These are phyloP conservation scores for Crassisporium funariophilum DNA, from an alignment of 768 basidiomycete species.

Conservation along the genomic window DNA sequence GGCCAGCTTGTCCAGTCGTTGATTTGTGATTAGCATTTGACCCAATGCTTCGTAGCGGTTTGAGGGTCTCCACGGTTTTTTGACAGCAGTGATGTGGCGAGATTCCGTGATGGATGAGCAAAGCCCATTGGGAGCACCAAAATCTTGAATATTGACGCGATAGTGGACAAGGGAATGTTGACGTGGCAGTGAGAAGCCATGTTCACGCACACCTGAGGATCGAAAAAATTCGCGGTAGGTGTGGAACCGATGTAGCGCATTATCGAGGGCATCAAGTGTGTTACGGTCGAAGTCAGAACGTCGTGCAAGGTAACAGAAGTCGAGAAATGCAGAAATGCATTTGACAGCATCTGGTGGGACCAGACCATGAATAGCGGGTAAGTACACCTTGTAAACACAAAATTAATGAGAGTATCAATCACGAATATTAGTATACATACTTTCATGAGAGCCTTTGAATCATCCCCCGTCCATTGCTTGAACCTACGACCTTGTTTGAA, in stretches of 20 bases:
- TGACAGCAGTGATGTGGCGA: constrained; percentile 30
- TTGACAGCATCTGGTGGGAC: constrained; percentile 10
- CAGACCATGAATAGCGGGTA: constrained; percentile 11
- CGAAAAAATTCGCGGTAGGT: constrained; percentile 27
- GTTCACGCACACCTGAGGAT: constrained; percentile 3
- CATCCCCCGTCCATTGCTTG: constrained; percentile 34
- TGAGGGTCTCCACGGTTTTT: constrained; percentile 33
- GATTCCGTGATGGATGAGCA: constrained; percentile 33
- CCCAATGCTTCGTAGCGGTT: constrained; percentile 28
- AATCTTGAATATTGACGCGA: constrained; percentile 8
- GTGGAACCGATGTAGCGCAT: constrained; percentile 22
- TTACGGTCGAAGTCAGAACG: constrained; percentile 6
- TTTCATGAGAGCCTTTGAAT: constrained; percentile 38
- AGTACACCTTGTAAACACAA: too few relatives aligned
- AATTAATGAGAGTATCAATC: not conserved
- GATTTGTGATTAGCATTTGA: constrained; percentile 34
- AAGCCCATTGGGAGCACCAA: constrained; percentile 24
- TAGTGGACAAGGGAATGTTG: constrained; percentile 24
- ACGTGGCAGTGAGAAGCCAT: constrained; percentile 13
- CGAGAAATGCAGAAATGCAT: constrained; percentile 25
- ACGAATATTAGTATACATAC: constrained; percentile 6
- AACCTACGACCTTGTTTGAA: constrained; percentile 28
- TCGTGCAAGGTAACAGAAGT: constrained; percentile 33
- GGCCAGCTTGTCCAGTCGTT: constrained; percentile 26
- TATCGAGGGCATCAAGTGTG: not conserved